phyloP scores from a whole-genome alignment of 179 eudicot genomes.

The Heliamphora pulchella region DNA sequence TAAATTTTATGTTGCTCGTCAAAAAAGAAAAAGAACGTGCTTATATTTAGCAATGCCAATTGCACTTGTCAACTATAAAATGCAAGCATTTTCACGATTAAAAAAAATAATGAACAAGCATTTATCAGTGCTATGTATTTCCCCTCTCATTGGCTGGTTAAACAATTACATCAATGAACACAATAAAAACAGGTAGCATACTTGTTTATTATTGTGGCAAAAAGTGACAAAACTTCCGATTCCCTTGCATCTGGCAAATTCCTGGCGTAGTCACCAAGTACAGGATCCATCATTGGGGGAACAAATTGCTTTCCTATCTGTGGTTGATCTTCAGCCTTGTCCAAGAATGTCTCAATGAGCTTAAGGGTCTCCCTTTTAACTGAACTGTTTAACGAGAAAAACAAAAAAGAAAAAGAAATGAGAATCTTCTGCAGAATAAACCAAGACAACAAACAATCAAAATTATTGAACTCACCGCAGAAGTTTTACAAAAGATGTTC shows the following conservation, averaged over 20 bases:
- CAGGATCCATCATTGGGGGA: slow-evolving; percentile 99
- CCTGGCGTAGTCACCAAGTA: slow-evolving; percentile 91
- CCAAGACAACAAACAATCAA: not conserved
- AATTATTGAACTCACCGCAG: slow-evolving; percentile 44
- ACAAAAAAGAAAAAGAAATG: not conserved
- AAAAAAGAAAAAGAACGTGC: too few relatives aligned
- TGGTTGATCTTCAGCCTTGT: slow-evolving; percentile 97
- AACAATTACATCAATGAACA: not conserved
- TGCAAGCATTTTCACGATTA: too few relatives aligned
- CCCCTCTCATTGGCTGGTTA: too few relatives aligned
- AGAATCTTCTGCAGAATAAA: not conserved
- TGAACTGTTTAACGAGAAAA: slow-evolving; percentile 46
- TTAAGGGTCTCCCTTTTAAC: slow-evolving; percentile 94
- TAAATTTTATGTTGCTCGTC: too few relatives aligned
- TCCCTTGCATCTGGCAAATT: slow-evolving; percentile 98
- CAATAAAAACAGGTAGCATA: slow-evolving; percentile 21
- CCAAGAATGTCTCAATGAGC: slow-evolving; percentile 93
- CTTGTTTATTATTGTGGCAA: slow-evolving; percentile 97
- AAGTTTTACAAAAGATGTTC: slow-evolving; percentile 85
- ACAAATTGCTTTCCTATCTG: slow-evolving; percentile 95
- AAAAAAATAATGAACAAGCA: too few relatives aligned
- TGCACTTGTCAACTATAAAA: too few relatives aligned
- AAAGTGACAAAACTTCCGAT: slow-evolving; percentile 94
- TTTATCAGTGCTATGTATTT: too few relatives aligned
- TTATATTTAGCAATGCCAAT: too few relatives aligned